Percentiles rank a stretch among this genome's conserved stretches.
These are phyloP conservation scores for Suillus discolor DNA, from an alignment of 768 basidiomycete species.

Conservation along the genomic window DNA sequence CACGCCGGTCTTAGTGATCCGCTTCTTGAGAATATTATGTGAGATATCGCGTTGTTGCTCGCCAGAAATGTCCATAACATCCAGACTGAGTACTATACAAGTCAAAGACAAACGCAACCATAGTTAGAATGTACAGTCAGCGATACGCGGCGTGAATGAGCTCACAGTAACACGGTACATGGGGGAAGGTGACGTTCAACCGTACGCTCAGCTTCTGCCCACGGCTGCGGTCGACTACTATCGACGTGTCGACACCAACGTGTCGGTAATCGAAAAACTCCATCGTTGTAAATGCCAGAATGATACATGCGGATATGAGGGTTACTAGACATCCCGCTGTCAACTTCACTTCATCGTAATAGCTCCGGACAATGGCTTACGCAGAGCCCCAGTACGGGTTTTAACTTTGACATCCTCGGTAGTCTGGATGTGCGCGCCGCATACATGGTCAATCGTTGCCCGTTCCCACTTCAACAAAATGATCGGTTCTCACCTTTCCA, in stretches of 20 bases:
- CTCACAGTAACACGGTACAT: conserved; percentile 97
- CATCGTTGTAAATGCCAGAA: conserved; percentile 86
- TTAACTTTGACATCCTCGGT: conserved; percentile 99
- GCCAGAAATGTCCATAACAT: conserved; percentile 98
- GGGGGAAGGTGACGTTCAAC: conserved; percentile 92
- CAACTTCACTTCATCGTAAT: conserved; percentile 10
- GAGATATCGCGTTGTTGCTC: conserved; percentile 91
- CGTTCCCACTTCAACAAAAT: conserved; percentile 8
- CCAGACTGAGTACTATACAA: conserved; percentile 82
- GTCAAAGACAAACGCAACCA: not conserved
- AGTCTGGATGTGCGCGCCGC: conserved; percentile 55
- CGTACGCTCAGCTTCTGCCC: conserved; percentile 93
- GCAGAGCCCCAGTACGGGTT: conserved; percentile 89
- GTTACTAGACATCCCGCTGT: conserved; percentile 63
- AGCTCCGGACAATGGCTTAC: conserved; percentile 47
- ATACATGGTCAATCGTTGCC: conserved; percentile 13
- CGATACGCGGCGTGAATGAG: conserved; percentile 16
- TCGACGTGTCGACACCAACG: conserved; percentile 85
- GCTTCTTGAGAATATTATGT: conserved; percentile 85
- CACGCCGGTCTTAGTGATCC: conserved; percentile 62
- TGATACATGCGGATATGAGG: conserved; percentile 87
- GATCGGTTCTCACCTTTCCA: conserved; percentile 75
- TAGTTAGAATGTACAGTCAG: not conserved
- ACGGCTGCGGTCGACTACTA: conserved; percentile 92
- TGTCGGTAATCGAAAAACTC: conserved; percentile 96